These are phyloP conservation scores for Pistacia integerrima DNA, from an alignment of 345 rosid genomes.

Conservation along the genomic window DNA sequence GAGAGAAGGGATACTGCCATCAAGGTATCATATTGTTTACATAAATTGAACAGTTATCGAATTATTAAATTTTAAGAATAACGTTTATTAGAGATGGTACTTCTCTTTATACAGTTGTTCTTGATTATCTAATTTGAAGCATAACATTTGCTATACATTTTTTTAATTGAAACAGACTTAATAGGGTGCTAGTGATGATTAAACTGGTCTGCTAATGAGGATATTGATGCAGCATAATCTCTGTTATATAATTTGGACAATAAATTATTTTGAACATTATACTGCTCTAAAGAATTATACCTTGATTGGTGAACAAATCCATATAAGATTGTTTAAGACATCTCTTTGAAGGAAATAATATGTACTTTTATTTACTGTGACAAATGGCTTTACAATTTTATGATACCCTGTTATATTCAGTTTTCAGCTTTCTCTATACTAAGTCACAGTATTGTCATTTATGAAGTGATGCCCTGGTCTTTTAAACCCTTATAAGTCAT, in stretches of 20 bases:
- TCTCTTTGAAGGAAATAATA: not conserved
- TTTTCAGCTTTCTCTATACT: not conserved
- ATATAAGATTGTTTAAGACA: not conserved
- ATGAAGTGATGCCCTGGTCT: not conserved
- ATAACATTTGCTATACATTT: too few species aligned
- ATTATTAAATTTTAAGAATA: not conserved
- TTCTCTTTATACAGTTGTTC: too few species aligned
- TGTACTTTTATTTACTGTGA: not conserved
- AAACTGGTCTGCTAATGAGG: too few species aligned
- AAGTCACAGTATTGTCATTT: not conserved
- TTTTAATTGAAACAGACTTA: too few species aligned
- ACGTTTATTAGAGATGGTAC: not conserved
- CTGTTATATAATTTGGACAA: too few species aligned
- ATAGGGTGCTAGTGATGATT: too few species aligned
- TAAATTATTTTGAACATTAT: not conserved
- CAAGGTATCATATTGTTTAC: constrained; percentile 50
- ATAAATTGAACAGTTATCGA: too few species aligned
- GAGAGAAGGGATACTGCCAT: constrained; percentile 85
- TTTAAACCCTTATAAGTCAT: not conserved
- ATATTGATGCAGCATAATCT: too few species aligned
- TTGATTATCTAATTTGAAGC: too few species aligned
- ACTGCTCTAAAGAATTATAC: not conserved
- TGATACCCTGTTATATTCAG: not conserved
- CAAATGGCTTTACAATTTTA: not conserved
- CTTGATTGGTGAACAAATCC: not conserved